Conservation (phyloP, 2,329 filamentous ascomycete genomes). For the Pseudodiploospora longispora region DNA sequence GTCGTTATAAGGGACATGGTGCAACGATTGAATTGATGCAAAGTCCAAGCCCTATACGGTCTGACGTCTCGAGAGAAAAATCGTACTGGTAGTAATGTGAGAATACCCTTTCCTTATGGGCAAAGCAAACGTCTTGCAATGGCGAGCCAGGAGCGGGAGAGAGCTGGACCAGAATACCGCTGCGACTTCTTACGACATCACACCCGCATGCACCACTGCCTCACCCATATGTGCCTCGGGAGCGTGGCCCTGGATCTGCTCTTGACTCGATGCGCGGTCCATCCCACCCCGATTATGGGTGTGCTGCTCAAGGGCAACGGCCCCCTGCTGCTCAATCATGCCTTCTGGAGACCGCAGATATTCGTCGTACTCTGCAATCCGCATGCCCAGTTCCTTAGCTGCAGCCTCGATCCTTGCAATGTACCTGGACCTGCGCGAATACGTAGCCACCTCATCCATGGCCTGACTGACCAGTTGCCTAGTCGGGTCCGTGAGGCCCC, state of each 20-base stretch:
- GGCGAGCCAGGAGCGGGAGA: no score
- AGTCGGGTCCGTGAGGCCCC: constrained; percentile 15
- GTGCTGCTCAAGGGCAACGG: constrained; percentile 15
- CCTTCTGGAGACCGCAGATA: constrained; percentile 21
- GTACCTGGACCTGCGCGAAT: constrained; percentile 36
- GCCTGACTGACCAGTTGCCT: constrained; percentile 26
- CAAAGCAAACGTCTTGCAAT: no score
- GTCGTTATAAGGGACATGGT: no score
- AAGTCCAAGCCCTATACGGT: no score
- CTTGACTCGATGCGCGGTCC: not conserved
- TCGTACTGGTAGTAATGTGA: no score
- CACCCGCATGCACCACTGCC: constrained; percentile 2
- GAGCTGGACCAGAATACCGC: no score
- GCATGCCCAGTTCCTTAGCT: constrained; percentile 46
- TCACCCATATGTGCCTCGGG: constrained; percentile 7
- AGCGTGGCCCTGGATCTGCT: constrained; percentile 1
- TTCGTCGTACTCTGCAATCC: constrained; percentile 44
- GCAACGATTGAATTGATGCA: no score
- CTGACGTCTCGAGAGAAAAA: no score
- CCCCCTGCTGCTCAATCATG: constrained; percentile 18
- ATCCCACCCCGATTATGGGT: not conserved
- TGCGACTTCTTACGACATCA: not conserved
- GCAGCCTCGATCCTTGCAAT: constrained; percentile 45
- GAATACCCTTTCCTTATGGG: no score
- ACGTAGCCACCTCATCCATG: constrained; percentile 35